Base-by-base conservation (phyloP, 148 eudicot genomes). In the Pharnaceum exiguum region DNA sequence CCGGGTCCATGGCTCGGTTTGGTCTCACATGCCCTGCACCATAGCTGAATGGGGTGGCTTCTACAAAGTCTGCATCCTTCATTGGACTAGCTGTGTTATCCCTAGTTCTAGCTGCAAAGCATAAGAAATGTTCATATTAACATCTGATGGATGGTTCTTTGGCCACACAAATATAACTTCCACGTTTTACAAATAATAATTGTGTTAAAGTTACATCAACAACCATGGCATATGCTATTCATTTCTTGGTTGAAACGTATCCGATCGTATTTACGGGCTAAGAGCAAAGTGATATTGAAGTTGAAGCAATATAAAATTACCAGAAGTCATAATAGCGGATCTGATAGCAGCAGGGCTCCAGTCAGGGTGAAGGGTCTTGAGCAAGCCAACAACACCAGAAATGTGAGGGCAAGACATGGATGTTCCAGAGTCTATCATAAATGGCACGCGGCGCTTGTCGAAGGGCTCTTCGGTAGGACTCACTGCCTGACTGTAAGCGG, bases 401-500 rank as follows among this genome's bases (percentile, higher is more conserved):
- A 83, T 69, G 40, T 86, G 95, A 6, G 95, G 95, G 56, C 89
- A 82, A 30, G 95, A 71, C 95, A 83, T 86, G 1, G 95, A 86
- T 2, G 95, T 86, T 1, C 95, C 95, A 17, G 86, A 80, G 24
- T 30, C 52, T 4, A 48, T 19, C 33, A 43, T 61, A 35, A 5
- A 86, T 5, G 80, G 29, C 11, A 73, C 49, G 16, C 60, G 53
- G 16, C 86, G 79, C 0, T 33, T 39, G 37, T 81, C 86, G 1
- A 4, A 33, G 1, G 23, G 16, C 24, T 27, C 44, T 0, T 48
- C 61, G 7, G 83, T 65, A 15, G 79, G 81, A 50, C 79, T 65
- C n/a, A 5, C 35, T 25, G 68, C 81, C 51, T 49, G 69, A 16
- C 70, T 57, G 24, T 44, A 83, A 17, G 95, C 86, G 2, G 95